Evolutionary conservation across 768 basidiomycete species (phyloP).

Genomic region (Hypholoma fasciculare): DNA sequence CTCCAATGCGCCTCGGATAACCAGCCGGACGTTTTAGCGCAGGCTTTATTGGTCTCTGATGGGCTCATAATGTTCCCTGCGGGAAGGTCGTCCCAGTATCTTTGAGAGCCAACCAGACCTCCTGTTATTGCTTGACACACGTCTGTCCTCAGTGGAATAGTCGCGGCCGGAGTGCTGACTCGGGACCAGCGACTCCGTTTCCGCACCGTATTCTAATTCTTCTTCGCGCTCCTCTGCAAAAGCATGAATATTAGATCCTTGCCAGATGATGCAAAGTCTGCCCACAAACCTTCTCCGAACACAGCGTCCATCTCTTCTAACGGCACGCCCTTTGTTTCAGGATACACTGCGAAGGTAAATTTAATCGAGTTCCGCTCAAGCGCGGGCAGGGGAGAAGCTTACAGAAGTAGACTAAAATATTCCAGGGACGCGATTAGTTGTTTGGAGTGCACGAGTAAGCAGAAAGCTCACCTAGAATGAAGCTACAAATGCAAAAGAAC

Average conservation of each 20-base stretch:
- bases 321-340: conserved; percentile 84
- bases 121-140: background rate
- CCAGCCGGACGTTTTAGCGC: background rate
- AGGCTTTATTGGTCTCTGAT: conserved; percentile 30
- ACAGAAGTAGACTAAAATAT: conserved; percentile 70
- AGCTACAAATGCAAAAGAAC: conserved; percentile 87
- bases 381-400: conserved; percentile 22
- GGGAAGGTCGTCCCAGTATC: conserved; percentile 39
- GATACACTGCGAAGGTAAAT: conserved; percentile 56
- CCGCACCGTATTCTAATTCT: conserved; percentile 64
- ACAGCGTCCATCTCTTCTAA: conserved; percentile 91
- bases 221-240: conserved; percentile 48
- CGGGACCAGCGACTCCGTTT: conserved; percentile 57
- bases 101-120: conserved; percentile 44
- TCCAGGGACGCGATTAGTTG: background rate
- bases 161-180: conserved; percentile 12
- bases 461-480: conserved; percentile 60
- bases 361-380: conserved; percentile 4
- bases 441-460: background rate
- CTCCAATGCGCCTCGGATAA: no score
- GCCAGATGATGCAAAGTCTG: background rate
- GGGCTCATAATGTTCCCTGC: conserved; percentile 40
- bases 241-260: background rate
- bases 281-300: conserved; percentile 74
- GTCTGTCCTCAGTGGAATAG: background rate